These are phyloP conservation scores for Pseudohalonectria lignicola DNA, from an alignment of 2,329 filamentous ascomycete species.

Conservation along the genomic window DNA sequence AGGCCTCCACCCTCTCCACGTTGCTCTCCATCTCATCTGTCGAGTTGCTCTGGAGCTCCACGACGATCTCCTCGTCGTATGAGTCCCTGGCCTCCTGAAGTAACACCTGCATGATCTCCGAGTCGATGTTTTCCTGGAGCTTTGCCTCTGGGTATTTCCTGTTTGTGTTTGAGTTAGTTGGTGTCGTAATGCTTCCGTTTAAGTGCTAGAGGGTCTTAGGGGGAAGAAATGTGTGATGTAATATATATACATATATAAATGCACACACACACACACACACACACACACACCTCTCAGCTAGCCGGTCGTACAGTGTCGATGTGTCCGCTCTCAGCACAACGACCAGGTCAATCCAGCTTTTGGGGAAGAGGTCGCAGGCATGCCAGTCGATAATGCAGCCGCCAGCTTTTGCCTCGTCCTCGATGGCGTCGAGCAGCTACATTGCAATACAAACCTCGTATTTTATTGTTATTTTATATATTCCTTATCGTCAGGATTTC, in stretches of 20 bases:
- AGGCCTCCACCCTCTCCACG: slow-evolving; percentile 69
- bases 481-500: slow-evolving; percentile 9
- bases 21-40: slow-evolving; percentile 83
- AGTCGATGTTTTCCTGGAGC: slow-evolving; percentile 90
- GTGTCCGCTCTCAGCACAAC: slow-evolving; percentile 81
- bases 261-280: slow-evolving; percentile 6
- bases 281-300: slow-evolving; percentile 57
- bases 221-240: background rate
- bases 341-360: slow-evolving; percentile 89
- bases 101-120: slow-evolving; percentile 94
- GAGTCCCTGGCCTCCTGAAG: slow-evolving; percentile 81
- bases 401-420: slow-evolving; percentile 66
- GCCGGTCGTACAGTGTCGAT: slow-evolving; percentile 70
- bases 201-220: background rate
- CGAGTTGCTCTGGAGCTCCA: slow-evolving; percentile 75
- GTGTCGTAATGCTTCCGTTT: background rate
- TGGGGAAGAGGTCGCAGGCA: slow-evolving; percentile 89
- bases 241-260: too few relatives aligned
- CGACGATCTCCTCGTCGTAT: slow-evolving; percentile 78
- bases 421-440: slow-evolving; percentile 78
- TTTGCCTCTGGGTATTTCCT: slow-evolving; percentile 79
- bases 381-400: slow-evolving; percentile 97
- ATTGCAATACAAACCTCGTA: too few relatives aligned
- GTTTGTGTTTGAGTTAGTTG: background rate
- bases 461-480: slow-evolving; percentile 9